Evolutionary conservation across 805 yeast species (phyloP), one percentile per base, ranked within the genome.

Genomic region (Wickerhamomyces queroliae): DNA sequence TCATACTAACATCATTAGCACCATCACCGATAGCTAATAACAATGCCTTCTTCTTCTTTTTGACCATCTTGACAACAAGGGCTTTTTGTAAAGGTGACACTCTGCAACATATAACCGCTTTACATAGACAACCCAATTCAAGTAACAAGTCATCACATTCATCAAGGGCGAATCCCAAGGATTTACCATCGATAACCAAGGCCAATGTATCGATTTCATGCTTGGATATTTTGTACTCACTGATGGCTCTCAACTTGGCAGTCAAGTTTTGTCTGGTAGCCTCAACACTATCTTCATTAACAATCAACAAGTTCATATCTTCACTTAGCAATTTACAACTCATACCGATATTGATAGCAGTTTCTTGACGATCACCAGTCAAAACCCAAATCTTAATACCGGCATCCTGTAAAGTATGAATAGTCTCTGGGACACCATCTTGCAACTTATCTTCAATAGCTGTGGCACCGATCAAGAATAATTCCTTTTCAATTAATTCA

Each of bases 1-100:
- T 93, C 99, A 93, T 93, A 27, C 95, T 83, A 30, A 93, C 99
- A 66, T 93, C 99, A 57, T 93, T 93, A 3, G 99, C 99, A 56
- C 99, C 99, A 63, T 93, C 99, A 33, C 99, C 99, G 56, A 93
- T 83, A 1, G 99, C 98, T 43, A 93, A 67, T 32, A 95, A 62
- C 31, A 85, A 61, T 2, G 95, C 77, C 3, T 70, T 60, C 35
- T 83, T 80, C 64, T 87, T 83, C 36, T 86, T 69, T 58, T 93
- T 93, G 17, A 91, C 98, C 75, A 93, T 76, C 55, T 87, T 88
- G 19, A 93, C 99, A 15, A 93, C 99, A 39, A 93, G 66, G 0
- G 99, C 99, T 58, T 93, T 93, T 55, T 93, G 99, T 41, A 93
- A 68, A 0, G 99, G 99, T 1, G 98, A 91, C 1, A 93, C 99